phyloP scores from a whole-genome alignment of 2,329 filamentous ascomycete genomes.

The Colletotrichum shisoi region DNA sequence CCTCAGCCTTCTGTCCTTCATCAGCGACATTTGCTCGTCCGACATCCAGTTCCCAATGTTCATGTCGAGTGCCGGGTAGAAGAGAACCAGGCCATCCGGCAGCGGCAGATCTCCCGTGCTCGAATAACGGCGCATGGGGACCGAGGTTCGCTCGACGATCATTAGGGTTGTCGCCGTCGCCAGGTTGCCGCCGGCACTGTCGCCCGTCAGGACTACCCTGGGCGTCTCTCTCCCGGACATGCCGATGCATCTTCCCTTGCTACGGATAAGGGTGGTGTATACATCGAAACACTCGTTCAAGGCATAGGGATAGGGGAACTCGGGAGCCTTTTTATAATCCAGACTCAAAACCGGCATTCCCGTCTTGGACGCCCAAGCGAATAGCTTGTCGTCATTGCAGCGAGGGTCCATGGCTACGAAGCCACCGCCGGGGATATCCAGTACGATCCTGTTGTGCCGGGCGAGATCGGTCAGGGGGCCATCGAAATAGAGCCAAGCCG shows the following conservation, averaged over 20 bases:
- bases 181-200: constrained; percentile 60
- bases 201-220: constrained; percentile 56
- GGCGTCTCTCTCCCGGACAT: constrained; percentile 53
- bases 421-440: constrained; percentile 93
- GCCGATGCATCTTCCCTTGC: constrained; percentile 54
- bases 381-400: constrained; percentile 90
- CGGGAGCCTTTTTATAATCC: constrained; percentile 73
- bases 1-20: constrained; percentile 80
- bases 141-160: constrained; percentile 75
- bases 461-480: constrained; percentile 80
- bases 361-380: constrained; percentile 89
- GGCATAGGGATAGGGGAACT: constrained; percentile 59
- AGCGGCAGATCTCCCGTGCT: constrained; percentile 69
- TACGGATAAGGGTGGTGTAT: constrained; percentile 50
- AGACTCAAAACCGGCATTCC: constrained; percentile 89
- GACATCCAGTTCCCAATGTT: constrained; percentile 99
- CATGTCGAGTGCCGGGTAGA: constrained; percentile 93
- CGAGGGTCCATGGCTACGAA: constrained; percentile 98
- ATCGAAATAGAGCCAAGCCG: constrained; percentile 93
- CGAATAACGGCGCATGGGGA: constrained; percentile 63
- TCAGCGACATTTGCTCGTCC: constrained; percentile 94
- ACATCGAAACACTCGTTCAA: constrained; percentile 62
- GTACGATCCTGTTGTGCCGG: constrained; percentile 77
- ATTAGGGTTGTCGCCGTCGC: constrained; percentile 80
- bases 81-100: constrained; percentile 81